Percentiles rank a stretch among this genome's conserved stretches.
These are phyloP conservation scores for Yamadazyma ubonensis DNA, from an alignment of 805 yeast species.

Conservation along the genomic window DNA sequence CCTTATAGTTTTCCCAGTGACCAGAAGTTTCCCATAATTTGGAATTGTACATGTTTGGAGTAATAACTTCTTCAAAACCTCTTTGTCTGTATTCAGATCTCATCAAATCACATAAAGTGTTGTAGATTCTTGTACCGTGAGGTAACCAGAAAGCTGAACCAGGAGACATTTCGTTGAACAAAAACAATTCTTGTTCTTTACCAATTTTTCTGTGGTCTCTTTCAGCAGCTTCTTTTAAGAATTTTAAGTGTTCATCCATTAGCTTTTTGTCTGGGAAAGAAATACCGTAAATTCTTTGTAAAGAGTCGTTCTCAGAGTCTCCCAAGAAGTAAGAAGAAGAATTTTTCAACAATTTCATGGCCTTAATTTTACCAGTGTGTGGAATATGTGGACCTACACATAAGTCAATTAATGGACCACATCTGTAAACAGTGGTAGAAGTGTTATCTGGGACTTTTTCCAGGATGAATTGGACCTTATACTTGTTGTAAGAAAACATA, in stretches of 20 bases:
- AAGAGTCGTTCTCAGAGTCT: conserved; percentile 86
- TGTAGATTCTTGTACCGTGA: conserved; percentile 97
- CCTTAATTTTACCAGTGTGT: conserved; percentile 94
- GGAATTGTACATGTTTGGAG: conserved; percentile 98
- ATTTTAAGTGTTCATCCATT: conserved; percentile 92
- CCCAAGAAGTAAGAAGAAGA: conserved; percentile 96
- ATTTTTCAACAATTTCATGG: conserved; percentile 90
- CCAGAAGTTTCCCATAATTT: conserved; percentile 99
- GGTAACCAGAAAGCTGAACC: conserved; percentile 99
- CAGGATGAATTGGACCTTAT: conserved; percentile 82
- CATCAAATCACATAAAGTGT: conserved; percentile 75
- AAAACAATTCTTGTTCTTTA: conserved; percentile 91
- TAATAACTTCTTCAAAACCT: conserved; percentile 97
- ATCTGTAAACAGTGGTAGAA: conserved; percentile 93
- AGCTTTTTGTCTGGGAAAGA: conserved; percentile 97
- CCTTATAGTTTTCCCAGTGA: conserved; percentile 97
- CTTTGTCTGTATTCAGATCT: conserved; percentile 85
- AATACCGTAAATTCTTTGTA: conserved; percentile 96
- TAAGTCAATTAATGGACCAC: conserved; percentile 95
- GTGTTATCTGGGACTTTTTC: conserved; percentile 95
- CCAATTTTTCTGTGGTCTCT: conserved; percentile 98
- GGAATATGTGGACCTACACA: conserved; percentile 98
- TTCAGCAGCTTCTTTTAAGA: conserved; percentile 91
- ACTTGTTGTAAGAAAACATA: conserved; percentile 95
- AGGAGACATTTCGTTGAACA: conserved; percentile 95